Conservation (phyloP, 73 alveolate species). For the Tetrahymena elliotti region DNA sequence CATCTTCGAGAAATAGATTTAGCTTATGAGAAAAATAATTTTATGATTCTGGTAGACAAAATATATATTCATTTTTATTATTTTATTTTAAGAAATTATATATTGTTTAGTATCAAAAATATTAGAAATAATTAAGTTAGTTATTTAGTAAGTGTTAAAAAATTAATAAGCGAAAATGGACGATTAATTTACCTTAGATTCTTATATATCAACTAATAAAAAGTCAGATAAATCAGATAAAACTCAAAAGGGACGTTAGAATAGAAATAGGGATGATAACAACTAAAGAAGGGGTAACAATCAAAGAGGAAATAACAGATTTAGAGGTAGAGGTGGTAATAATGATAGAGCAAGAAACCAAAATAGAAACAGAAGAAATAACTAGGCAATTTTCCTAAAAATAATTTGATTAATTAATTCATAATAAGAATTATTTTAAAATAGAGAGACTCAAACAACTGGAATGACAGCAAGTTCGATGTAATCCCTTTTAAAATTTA, state of each 20-base stretch:
- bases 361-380: background rate
- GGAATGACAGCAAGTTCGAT: background rate
- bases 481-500: background rate
- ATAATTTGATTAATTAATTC: background rate
- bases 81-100: no score
- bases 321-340: background rate
- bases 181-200: background rate
- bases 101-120: background rate
- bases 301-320: background rate
- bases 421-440: background rate
- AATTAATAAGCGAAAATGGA: background rate
- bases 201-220: background rate
- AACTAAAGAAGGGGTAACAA: background rate
- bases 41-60: no score
- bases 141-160: background rate
- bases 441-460: background rate
- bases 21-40: no score
- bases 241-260: background rate
- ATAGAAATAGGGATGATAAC: background rate
- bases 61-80: no score
- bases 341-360: background rate
- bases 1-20: background rate
- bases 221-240: background rate
- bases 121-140: background rate
- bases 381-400: background rate